phyloP scores from a whole-genome alignment of 1,284 basidiomycete species.

The Anthracocystis walkeri region DNA sequence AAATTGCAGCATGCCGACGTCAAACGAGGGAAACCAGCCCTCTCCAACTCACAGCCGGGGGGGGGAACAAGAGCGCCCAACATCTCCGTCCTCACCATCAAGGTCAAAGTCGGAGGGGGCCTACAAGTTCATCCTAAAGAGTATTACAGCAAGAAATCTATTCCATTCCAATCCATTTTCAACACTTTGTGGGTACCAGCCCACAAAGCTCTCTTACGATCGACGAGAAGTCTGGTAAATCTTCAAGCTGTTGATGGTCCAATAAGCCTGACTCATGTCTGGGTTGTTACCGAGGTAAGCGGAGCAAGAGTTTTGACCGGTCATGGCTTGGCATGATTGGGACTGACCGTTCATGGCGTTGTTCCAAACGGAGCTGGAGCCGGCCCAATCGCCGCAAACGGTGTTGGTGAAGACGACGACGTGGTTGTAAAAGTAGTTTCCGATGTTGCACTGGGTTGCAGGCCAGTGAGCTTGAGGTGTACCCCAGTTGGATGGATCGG shows the following conservation, averaged over 20 bases:
- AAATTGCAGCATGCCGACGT: too few relatives aligned
- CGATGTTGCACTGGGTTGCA: constrained; percentile 71
- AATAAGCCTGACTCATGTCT: constrained; percentile 49
- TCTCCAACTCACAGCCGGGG: too few relatives aligned
- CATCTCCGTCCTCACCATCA: too few relatives aligned
- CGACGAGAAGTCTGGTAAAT: constrained; percentile 53
- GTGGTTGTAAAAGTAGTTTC: constrained; percentile 70
- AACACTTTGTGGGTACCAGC: constrained; percentile 7
- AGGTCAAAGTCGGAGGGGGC: background rate
- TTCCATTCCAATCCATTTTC: constrained; percentile 3
- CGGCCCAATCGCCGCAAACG: constrained; percentile 56
- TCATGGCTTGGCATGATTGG: constrained; percentile 46
- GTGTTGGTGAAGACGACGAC: constrained; percentile 57
- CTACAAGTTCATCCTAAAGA: background rate
- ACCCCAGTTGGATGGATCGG: constrained; percentile 72
- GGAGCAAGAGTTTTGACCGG: constrained; percentile 32
- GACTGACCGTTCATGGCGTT: constrained; percentile 51
- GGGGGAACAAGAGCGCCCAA: too few relatives aligned
- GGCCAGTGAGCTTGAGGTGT: constrained; percentile 74
- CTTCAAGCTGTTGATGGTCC: constrained; percentile 58
- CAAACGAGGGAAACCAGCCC: too few relatives aligned
- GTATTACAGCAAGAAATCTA: too few relatives aligned
- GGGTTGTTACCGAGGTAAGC: constrained; percentile 45
- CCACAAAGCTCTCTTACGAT: constrained; percentile 15
- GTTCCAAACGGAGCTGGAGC: constrained; percentile 42